Percentiles rank a stretch among this genome's conserved stretches.
Evolutionary conservation across 2,329 filamentous ascomycete genomes (phyloP).

Genomic region (Stachybotrys elegans): DNA sequence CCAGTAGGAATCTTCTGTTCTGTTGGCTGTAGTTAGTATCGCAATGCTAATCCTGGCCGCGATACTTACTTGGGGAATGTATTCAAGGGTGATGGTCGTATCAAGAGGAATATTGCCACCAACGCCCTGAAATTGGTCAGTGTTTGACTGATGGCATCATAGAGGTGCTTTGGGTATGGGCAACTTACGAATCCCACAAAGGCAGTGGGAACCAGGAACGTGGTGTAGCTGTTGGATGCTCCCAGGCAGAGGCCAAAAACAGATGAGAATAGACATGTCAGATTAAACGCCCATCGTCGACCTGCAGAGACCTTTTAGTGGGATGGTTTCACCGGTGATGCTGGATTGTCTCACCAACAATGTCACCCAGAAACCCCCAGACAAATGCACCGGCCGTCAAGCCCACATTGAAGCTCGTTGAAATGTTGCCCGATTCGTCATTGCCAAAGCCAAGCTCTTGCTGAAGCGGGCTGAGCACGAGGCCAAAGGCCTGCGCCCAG

Average conservation of each 20-base stretch:
- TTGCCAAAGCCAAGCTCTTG: conserved; percentile 50
- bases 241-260: conserved; percentile 49
- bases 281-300: conserved; percentile 52
- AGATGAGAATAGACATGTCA: conserved; percentile 50
- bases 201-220: conserved; percentile 47
- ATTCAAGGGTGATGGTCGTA: conserved; percentile 51
- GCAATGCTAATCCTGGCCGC: too few relatives aligned
- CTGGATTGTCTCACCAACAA: conserved; percentile 26
- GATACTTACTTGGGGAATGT: conserved; percentile 37
- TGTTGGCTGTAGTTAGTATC: conserved; percentile 2
- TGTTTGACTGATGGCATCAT: too few relatives aligned
- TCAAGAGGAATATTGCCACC: conserved; percentile 53
- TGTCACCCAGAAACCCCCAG: conserved; percentile 51
- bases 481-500: conserved; percentile 54
- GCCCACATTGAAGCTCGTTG: conserved; percentile 47
- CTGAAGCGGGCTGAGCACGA: conserved; percentile 47
- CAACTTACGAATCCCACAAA: conserved; percentile 50
- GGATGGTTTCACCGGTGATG: background rate
- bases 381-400: conserved; percentile 50
- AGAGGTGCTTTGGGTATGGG: too few relatives aligned
- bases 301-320: conserved; percentile 16
- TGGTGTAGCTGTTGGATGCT: conserved; percentile 41
- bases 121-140: too few relatives aligned
- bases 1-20: conserved; percentile 45
- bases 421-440: conserved; percentile 38